Base-by-base conservation (phyloP, 2,329 filamentous ascomycete genomes). In the Ceratocystiopsis brevicomis region DNA sequence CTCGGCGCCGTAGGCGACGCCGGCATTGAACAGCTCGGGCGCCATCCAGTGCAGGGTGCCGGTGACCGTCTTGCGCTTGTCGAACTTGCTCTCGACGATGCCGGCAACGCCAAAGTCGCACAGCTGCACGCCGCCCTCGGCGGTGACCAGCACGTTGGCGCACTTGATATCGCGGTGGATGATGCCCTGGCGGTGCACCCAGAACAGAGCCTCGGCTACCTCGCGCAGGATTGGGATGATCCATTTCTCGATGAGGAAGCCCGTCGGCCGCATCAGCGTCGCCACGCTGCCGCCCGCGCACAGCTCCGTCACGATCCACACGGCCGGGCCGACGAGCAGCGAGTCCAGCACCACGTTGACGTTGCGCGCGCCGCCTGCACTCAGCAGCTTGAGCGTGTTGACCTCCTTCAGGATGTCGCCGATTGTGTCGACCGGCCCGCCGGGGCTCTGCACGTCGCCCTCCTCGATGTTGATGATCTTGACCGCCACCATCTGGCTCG, bases 241-340 rank as follows among this genome's bases (percentile, higher is more conserved):
- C 69, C 73, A 80, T 56, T 36, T 36, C 37, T 38, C 77, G 52
- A 74, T 69, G n/a, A 81, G 59, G 2, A 76, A 76, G 1, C 71
- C 71, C 1, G 73, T 79, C n/a, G 78, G 75, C 55, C 71, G 73
- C 75, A 78, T 78, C 46, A 72, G 69, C 48, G 70, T 87, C 50
- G 72, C 78, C 57, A 92, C 78, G 57, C 83, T 90, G 40, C 84
- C 84, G 48, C 84, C 84, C 6, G 80, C 81, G 53, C 83, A 87
- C 58, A 87, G 86, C 60, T 90, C 82, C 46, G 81, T 87, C 44
- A 90, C 75, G 64, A 90, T 83, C 84, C 84, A 92, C 63, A 92
- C 78, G 47, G 83, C 74, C 51, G 81, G 77, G 37, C 81, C 80
- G 35, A 88, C 75, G 10, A 81, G 76, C 17, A 87, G 68, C 5